These are phyloP conservation scores for Inonotus obliquus DNA, from an alignment of 1,284 basidiomycete genomes.

Conservation along the genomic window DNA sequence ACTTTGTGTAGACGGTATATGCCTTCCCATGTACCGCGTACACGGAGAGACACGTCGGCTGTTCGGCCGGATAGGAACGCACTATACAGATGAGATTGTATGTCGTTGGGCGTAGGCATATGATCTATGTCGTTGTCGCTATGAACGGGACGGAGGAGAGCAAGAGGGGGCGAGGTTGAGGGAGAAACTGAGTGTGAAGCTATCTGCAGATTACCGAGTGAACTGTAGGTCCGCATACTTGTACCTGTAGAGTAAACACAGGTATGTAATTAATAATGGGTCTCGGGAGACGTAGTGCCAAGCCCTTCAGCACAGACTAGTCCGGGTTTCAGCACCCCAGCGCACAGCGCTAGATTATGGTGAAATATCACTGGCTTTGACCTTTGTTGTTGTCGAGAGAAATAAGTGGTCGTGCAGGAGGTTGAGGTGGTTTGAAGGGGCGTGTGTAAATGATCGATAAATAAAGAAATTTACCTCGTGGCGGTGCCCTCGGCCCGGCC, in stretches of 20 bases:
- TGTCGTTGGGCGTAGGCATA: conserved; percentile 26
- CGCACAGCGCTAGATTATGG: too few species aligned
- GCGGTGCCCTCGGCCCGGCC: neutral
- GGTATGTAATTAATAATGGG: neutral
- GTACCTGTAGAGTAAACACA: too few species aligned
- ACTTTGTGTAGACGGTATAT: conserved; percentile 78
- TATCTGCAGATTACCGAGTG: neutral
- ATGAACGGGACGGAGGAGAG: neutral
- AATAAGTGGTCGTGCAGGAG: too few species aligned
- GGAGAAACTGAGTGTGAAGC: neutral
- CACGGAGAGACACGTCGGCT: conserved; percentile 69
- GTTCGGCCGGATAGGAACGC: conserved; percentile 70
- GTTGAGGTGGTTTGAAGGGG: too few species aligned
- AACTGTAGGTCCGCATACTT: conserved; percentile 3
- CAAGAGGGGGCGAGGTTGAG: neutral
- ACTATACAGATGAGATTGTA: conserved; percentile 70
- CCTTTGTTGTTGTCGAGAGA: too few species aligned
- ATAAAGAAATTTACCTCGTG: neutral
- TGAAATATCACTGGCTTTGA: too few species aligned
- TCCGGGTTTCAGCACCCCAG: neutral
- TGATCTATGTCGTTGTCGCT: conserved; percentile 1
- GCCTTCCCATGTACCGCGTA: conserved; percentile 70
- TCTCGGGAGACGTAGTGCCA: neutral
- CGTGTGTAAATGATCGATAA: neutral
- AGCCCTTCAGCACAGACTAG: neutral